These are phyloP conservation scores for Boechera stricta DNA, from an alignment of 345 rosid species.

Conservation along the genomic window DNA sequence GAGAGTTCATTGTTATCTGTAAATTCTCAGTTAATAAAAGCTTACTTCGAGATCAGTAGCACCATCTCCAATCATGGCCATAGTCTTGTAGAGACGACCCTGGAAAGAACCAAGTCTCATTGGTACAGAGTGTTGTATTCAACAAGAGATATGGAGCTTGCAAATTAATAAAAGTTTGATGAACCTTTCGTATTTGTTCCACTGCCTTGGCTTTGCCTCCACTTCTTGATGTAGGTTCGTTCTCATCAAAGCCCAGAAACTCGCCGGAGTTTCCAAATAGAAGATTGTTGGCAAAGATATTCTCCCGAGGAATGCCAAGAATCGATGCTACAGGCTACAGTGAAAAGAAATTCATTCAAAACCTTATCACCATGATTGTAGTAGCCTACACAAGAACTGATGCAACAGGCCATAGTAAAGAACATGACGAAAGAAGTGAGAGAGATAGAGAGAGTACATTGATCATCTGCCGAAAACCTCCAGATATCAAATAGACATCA, in stretches of 20 bases:
- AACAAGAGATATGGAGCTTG: conserved; percentile 19
- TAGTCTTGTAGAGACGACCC: conserved; percentile 70
- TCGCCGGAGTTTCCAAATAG: conserved; percentile 76
- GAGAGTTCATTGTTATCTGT: conserved; percentile 16
- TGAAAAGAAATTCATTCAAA: conserved; percentile 6
- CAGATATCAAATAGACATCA: conserved; percentile 81
- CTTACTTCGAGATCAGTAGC: conserved; percentile 96
- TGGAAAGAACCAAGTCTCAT: conserved; percentile 41
- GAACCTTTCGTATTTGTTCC: conserved; percentile 80
- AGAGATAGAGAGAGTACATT: conserved; percentile 59
- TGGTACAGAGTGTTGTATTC: conserved; percentile 34
- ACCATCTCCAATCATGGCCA: conserved; percentile 98
- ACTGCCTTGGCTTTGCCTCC: conserved; percentile 91
- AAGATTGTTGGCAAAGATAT: conserved; percentile 87
- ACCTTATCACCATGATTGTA: conserved; percentile 20
- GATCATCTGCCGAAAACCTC: conserved; percentile 98
- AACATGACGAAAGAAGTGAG: conserved; percentile 20
- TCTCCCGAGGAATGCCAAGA: conserved; percentile 78
- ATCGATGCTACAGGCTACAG: conserved; percentile 86
- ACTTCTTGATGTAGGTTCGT: conserved; percentile 94
- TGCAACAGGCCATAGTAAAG: conserved; percentile 17
- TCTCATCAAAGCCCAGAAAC: conserved; percentile 77
- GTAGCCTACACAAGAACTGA: conserved; percentile 21
- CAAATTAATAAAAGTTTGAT: conserved; percentile 14
- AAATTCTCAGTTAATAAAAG: neutral